Evolutionary conservation across 495 filamentous ascomycete species (phyloP), one percentile per base, ranked within the genome.

Genomic region (Xylaria grammica): DNA sequence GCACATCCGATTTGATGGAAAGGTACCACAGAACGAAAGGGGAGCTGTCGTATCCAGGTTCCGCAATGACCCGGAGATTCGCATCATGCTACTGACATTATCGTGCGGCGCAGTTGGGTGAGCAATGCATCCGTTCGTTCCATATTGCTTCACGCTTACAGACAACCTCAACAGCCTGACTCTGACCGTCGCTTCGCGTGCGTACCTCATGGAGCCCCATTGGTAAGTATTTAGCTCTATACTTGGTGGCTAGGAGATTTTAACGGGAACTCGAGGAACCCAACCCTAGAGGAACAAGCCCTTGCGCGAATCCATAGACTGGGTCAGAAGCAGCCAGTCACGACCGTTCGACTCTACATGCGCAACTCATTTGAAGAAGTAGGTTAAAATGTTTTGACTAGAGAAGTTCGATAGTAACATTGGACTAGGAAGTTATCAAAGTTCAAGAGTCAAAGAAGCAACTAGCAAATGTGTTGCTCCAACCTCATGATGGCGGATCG

Each of bases 201-300:
- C 52, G 4, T 55, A 55, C 8, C 20, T 55, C 19, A 55, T 55
- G 32, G 52, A 55, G 34, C 52, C 52, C 1, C 52, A 55, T 40
- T 55, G 52, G 52, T 55, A 10, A 24, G 52, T 9, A 22, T 50
- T 6, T 13, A 20, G 2, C 15, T 29, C n/a, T 9, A 50, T 27
- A 8, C 10, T 45, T 13, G 27, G 13, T 19, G 20, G 4, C 10
- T 27, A 27, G 6, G 9, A 27, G n/a, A n/a, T n/a, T 13, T 19
- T 50, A 13, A 26, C 46, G 26, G 42, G n/a, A 5, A 15, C 6
- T 26, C 13, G 17, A 55, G 52, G 52, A 55, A 55, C 4, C 52
- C 52, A 8, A 55, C 52, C 0, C 9, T 55, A 0, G 52, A 55
- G 2, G 52, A 55, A 26, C 52, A 55, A 11, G 52, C 52, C 22